Conservation (phyloP, 768 basidiomycete genomes). For the Hydnum rufescens region DNA sequence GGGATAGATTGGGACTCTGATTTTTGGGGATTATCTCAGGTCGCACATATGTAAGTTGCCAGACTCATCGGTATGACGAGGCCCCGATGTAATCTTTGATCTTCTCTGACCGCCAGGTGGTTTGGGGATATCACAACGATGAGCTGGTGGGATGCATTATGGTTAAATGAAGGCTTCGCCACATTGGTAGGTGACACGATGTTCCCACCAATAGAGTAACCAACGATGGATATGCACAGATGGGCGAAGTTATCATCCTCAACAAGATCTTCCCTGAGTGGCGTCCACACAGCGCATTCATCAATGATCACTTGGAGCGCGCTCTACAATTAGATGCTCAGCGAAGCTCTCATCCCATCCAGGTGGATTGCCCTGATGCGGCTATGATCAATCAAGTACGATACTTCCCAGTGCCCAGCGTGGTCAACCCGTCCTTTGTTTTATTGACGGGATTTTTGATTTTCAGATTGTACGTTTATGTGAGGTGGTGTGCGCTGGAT, state of each 20-base stretch:
- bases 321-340: slow-evolving; percentile 73
- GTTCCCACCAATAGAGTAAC: background rate
- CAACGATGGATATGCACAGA: slow-evolving; percentile 21
- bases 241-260: slow-evolving; percentile 75
- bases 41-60: slow-evolving; percentile 9
- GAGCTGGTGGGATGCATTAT: slow-evolving; percentile 76
- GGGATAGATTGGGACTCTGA: background rate
- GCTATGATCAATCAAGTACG: slow-evolving; percentile 44
- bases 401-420: background rate
- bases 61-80: background rate
- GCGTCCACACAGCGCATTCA: slow-evolving; percentile 30
- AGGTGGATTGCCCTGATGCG: slow-evolving; percentile 75
- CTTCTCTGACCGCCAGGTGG: slow-evolving; percentile 16
- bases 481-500: too few relatives aligned
- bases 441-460: background rate
- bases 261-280: slow-evolving; percentile 30
- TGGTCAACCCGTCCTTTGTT: background rate
- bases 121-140: slow-evolving; percentile 89
- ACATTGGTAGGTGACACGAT: slow-evolving; percentile 37
- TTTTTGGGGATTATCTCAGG: background rate
- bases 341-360: slow-evolving; percentile 77
- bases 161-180: slow-evolving; percentile 45
- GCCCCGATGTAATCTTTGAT: background rate
- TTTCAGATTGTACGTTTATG: background rate
- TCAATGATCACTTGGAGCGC: slow-evolving; percentile 51